A percentile compares a stretch with the other conserved stretches of the same genome.
phyloP scores from a whole-genome alignment of 805 yeast genomes.

The Candida easanensis region DNA sequence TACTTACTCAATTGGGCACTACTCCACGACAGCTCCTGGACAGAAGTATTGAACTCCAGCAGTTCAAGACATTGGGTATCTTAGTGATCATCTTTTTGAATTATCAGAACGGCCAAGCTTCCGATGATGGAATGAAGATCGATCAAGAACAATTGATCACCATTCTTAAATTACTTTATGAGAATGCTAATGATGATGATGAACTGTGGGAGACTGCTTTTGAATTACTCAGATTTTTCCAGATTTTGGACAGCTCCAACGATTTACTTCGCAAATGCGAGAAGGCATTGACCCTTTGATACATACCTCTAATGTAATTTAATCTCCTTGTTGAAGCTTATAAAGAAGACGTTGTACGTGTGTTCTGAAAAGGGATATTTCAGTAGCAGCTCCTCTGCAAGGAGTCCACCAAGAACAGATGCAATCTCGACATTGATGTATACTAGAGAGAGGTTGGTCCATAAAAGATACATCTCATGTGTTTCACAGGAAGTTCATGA shows the following conservation, averaged over 20 bases:
- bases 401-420: no score
- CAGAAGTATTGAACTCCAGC: constrained; percentile 36
- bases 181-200: constrained; percentile 27
- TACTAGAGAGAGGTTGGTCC: no score
- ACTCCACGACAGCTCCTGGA: constrained; percentile 44
- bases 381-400: no score
- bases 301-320: no score
- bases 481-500: no score
- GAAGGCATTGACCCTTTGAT: background rate
- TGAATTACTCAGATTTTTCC: constrained; percentile 31
- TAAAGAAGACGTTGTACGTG: no score
- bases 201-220: constrained; percentile 31
- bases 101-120: constrained; percentile 19
- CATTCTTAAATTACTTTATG: constrained; percentile 26
- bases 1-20: constrained; percentile 36
- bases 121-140: constrained; percentile 9
- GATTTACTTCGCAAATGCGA: constrained; percentile 18
- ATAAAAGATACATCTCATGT: no score
- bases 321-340: no score
- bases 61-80: constrained; percentile 46
- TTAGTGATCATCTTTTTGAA: constrained; percentile 46
- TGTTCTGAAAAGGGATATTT: no score
- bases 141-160: constrained; percentile 23
- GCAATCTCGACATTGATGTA: no score
- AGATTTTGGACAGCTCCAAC: constrained; percentile 27